Conservation (phyloP, 345 rosid species). For the Populus pruinosa region DNA sequence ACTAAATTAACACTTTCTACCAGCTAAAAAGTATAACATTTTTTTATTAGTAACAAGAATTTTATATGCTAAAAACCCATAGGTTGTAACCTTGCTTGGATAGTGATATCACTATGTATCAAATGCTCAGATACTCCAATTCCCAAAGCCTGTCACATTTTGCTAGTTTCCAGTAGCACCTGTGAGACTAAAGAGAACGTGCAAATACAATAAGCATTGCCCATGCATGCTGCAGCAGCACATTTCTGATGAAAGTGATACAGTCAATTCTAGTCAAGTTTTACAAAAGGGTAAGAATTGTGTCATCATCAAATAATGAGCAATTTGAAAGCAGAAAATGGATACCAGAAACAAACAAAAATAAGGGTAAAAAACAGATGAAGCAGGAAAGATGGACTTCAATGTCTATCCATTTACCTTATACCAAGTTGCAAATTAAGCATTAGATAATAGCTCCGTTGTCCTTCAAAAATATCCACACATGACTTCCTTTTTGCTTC, state of each 20-base stretch:
- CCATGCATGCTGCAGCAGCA: neutral
- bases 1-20: neutral
- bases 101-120: neutral
- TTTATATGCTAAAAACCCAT: neutral
- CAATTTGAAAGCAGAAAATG: neutral
- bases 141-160: neutral
- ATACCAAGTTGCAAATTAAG: conserved; percentile 94
- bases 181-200: neutral
- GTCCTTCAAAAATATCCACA: conserved; percentile 38
- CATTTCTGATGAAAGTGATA: neutral
- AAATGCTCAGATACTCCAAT: neutral
- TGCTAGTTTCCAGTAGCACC: neutral
- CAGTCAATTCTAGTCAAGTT: conserved; percentile 1
- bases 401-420: conserved; percentile 48
- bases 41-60: too few relatives aligned
- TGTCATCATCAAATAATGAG: neutral
- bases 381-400: neutral
- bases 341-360: neutral
- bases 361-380: neutral
- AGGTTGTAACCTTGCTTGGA: neutral
- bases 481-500: conserved; percentile 46
- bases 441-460: conserved; percentile 63
- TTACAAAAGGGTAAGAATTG: neutral
- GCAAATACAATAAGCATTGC: neutral
- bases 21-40: neutral